These are phyloP conservation scores for Boletus subparvulus DNA, from an alignment of 768 basidiomycete species.

Conservation along the genomic window DNA sequence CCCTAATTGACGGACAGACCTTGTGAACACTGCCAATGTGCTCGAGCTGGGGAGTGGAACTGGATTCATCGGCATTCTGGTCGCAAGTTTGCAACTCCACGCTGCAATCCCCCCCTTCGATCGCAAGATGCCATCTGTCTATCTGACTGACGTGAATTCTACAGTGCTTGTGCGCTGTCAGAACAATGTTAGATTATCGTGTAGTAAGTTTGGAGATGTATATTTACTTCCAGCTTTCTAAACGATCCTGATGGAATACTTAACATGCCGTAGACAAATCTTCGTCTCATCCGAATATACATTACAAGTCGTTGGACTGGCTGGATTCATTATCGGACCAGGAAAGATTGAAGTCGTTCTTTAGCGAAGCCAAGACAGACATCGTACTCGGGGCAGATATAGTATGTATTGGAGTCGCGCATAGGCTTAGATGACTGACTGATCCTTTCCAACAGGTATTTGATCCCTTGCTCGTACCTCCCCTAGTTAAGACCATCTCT, in stretches of 20 bases:
- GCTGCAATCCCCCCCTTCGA: neutral
- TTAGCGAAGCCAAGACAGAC: constrained; percentile 49
- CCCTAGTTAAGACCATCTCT: constrained; percentile 50
- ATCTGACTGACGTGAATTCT: constrained; percentile 66
- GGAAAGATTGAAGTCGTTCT: constrained; percentile 17
- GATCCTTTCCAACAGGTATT: constrained; percentile 53
- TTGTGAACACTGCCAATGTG: constrained; percentile 39
- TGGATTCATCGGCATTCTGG: constrained; percentile 71
- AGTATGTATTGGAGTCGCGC: constrained; percentile 29
- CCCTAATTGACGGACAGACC: neutral
- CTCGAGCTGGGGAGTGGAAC: constrained; percentile 76
- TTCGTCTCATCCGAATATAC: constrained; percentile 45
- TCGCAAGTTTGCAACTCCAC: constrained; percentile 53
- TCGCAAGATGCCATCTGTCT: constrained; percentile 30
- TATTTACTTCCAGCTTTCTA: neutral
- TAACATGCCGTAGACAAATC: constrained; percentile 48
- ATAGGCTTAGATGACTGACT: neutral
- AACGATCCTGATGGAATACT: neutral
- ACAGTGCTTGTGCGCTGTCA: constrained; percentile 61
- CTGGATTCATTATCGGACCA: constrained; percentile 47
- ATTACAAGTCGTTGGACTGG: constrained; percentile 63
- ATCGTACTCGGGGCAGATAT: constrained; percentile 75
- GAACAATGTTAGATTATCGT: constrained; percentile 58
- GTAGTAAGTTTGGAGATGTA: constrained; percentile 50
- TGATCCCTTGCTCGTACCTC: constrained; percentile 59